phyloP scores from a whole-genome alignment of 2,329 filamentous ascomycete genomes.

The Cordyceps cicadae region DNA sequence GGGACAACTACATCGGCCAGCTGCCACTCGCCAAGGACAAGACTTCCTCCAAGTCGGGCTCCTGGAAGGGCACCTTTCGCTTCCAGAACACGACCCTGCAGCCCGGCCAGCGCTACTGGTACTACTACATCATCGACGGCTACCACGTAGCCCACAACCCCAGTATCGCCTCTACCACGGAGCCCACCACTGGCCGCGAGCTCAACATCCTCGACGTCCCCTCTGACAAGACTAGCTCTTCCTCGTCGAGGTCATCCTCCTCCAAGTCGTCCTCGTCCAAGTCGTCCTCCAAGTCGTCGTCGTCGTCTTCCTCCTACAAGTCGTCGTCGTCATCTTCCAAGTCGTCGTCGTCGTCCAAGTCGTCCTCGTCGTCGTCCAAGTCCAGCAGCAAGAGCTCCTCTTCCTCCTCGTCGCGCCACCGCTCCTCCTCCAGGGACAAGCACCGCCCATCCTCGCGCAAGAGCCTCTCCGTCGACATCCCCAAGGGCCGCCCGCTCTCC shows the following conservation, averaged over 20 bases:
- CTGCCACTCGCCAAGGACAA: constrained; percentile 89
- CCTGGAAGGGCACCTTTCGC: constrained; percentile 94
- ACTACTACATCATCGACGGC: constrained; percentile 99
- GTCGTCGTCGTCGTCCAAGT: constrained; percentile 27
- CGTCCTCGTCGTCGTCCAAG: constrained; percentile 28
- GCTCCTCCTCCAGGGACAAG: constrained; percentile 29
- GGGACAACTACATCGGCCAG: constrained; percentile 94
- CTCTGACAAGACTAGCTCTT: constrained; percentile 31
- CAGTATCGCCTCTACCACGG: constrained; percentile 76
- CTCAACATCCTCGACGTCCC: constrained; percentile 96
- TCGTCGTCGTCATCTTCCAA: constrained; percentile 24
- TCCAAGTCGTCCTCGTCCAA: constrained; percentile 27
- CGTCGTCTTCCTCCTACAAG: constrained; percentile 31
- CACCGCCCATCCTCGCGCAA: constrained; percentile 37
- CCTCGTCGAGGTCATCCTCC: constrained; percentile 28
- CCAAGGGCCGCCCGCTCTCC: constrained; percentile 82
- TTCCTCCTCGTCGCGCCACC: constrained; percentile 36
- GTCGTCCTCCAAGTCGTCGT: constrained; percentile 27
- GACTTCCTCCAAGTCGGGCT: constrained; percentile 72
- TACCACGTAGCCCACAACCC: constrained; percentile 98
- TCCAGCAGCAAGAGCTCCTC: constrained; percentile 31
- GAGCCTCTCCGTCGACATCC: constrained; percentile 57
- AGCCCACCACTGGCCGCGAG: constrained; percentile 94
- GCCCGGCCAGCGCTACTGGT: constrained; percentile 94
- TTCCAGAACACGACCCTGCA: constrained; percentile 83